These are phyloP conservation scores for Cystobasidium onofrii DNA, from an alignment of 768 basidiomycete genomes.

Conservation along the genomic window DNA sequence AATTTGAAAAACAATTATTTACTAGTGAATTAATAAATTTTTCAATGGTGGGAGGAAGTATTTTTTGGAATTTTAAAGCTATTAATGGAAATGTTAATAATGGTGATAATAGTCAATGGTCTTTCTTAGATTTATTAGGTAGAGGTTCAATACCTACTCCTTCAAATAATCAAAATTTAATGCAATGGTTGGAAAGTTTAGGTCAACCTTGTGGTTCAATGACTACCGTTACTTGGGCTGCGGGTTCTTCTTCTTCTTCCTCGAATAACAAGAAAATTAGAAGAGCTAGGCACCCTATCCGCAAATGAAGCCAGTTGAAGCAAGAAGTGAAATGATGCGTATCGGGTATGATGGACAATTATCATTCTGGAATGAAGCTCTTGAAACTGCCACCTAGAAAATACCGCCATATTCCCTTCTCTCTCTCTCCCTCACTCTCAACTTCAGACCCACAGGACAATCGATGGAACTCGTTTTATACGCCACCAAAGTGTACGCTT, in stretches of 20 bases:
- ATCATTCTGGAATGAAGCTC: too few species aligned
- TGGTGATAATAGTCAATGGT: conserved; percentile 21
- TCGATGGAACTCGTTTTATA: too few species aligned
- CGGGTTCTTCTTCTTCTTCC: background rate
- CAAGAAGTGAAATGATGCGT: too few species aligned
- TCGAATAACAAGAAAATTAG: background rate
- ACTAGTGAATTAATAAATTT: background rate
- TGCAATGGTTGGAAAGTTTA: background rate
- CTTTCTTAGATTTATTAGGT: conserved; percentile 19
- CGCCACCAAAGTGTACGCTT: too few species aligned
- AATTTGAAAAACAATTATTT: conserved; percentile 40
- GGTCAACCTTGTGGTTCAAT: conserved; percentile 5
- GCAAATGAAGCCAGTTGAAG: too few species aligned
- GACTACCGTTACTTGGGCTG: background rate
- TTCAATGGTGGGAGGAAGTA: background rate
- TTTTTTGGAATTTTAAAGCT: conserved; percentile 22
- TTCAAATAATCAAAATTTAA: conserved; percentile 3
- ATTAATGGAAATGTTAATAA: conserved; percentile 19
- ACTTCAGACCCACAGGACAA: too few species aligned
- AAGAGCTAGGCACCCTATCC: background rate
- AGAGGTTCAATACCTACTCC: conserved; percentile 16
- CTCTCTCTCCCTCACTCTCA: too few species aligned
- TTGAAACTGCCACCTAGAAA: too few species aligned
- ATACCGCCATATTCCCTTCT: too few species aligned
- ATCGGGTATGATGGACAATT: too few species aligned